Evolutionary conservation across 73 alveolate genomes (phyloP).

Genomic region (Breviolum minutum): DNA sequence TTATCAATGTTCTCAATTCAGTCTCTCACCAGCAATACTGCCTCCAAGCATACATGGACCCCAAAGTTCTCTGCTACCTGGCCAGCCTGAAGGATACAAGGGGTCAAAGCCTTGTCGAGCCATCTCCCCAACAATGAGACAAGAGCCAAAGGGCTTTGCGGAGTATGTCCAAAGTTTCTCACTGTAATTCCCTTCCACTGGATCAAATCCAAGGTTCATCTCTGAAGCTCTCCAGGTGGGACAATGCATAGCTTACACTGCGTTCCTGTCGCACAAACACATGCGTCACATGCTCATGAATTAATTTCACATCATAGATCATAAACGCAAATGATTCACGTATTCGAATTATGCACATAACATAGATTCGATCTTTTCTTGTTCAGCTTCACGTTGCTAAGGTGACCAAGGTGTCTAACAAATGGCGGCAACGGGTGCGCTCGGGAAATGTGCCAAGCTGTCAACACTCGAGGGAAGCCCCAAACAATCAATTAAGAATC

Average conservation of each 20-base stretch:
- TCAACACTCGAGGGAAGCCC: too few species aligned
- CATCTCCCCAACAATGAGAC: too few species aligned
- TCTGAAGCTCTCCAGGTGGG: slow-evolving; percentile 27
- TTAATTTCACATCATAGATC: too few species aligned
- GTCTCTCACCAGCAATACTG: slow-evolving; percentile 6
- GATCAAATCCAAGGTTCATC: slow-evolving; percentile 24
- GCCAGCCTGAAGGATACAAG: background rate
- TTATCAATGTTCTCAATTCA: background rate
- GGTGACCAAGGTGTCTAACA: too few species aligned
- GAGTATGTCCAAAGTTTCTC: background rate
- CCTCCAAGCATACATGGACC: slow-evolving; percentile 17
- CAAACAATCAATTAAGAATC: too few species aligned
- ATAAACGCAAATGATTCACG: too few species aligned
- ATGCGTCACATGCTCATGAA: background rate
- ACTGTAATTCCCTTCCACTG: slow-evolving; percentile 3
- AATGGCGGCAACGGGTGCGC: too few species aligned
- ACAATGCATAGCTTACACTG: slow-evolving; percentile 13
- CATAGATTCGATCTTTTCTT: too few species aligned
- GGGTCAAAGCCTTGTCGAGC: too few species aligned
- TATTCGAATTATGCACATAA: too few species aligned
- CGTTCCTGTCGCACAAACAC: background rate
- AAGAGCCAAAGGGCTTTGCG: background rate
- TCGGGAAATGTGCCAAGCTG: too few species aligned
- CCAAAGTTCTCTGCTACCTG: slow-evolving; percentile 25
- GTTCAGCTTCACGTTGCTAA: too few species aligned